These are phyloP conservation scores for Talaromyces sp. DNA, from an alignment of 2,329 filamentous ascomycete species.

Conservation along the genomic window DNA sequence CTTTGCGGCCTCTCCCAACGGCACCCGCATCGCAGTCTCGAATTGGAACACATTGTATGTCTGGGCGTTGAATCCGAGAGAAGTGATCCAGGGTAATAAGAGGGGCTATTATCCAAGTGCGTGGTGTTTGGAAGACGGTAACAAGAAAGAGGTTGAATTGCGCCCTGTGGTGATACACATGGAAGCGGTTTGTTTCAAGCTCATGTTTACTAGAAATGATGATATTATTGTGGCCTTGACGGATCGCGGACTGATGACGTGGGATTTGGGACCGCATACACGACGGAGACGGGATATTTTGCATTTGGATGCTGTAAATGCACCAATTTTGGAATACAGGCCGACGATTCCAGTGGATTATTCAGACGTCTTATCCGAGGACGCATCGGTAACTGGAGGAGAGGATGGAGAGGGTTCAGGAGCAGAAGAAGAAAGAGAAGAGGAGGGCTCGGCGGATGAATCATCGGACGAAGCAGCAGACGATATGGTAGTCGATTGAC, in stretches of 20 bases:
- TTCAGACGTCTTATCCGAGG: neutral
- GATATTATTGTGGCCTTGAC: slow-evolving; percentile 39
- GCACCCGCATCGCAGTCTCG: slow-evolving; percentile 38
- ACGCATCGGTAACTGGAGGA: neutral
- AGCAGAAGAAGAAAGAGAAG: neutral
- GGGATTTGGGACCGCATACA: slow-evolving; percentile 31
- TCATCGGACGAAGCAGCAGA: neutral
- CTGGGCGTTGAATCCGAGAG: slow-evolving; percentile 37
- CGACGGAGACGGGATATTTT: slow-evolving; percentile 20
- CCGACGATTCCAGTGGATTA: neutral
- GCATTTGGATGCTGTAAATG: slow-evolving; percentile 1
- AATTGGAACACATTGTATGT: slow-evolving; percentile 40
- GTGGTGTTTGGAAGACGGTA: slow-evolving; percentile 19
- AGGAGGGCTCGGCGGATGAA: neutral
- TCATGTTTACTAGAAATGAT: slow-evolving; percentile 32
- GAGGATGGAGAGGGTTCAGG: neutral
- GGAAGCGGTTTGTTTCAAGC: slow-evolving; percentile 35
- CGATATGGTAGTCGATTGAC: neutral
- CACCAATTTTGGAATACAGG: neutral
- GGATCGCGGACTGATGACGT: slow-evolving; percentile 38
- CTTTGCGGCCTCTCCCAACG: slow-evolving; percentile 30
- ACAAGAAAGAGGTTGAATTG: slow-evolving; percentile 25
- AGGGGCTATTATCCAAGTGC: slow-evolving; percentile 30
- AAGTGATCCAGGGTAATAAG: slow-evolving; percentile 21
- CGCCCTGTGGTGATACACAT: slow-evolving; percentile 30